A percentile compares a stretch with the other conserved stretches of the same genome.
Conservation (phyloP, 345 rosid genomes). For the Aquilaria malaccensis region DNA sequence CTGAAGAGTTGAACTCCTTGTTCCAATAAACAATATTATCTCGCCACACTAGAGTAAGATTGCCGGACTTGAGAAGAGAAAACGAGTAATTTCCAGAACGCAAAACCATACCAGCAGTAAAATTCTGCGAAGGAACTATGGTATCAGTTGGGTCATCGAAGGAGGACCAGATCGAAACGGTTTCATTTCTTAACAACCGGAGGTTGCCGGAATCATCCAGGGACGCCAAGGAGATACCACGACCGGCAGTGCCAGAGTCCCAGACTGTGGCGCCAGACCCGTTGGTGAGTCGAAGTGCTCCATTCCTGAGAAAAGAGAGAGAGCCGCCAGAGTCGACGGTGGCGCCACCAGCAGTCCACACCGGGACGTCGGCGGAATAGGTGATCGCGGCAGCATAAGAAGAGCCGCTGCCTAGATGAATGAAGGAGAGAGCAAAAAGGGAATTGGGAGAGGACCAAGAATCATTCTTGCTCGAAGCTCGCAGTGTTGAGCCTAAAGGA, state of each 20-base stretch:
- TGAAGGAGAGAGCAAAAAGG: slow-evolving; percentile 40
- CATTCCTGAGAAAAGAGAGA: slow-evolving; percentile 34
- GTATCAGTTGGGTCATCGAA: slow-evolving; percentile 52
- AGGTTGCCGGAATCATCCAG: slow-evolving; percentile 55
- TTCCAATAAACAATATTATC: slow-evolving; percentile 37
- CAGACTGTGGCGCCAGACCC: slow-evolving; percentile 54
- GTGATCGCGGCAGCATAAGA: slow-evolving; percentile 32
- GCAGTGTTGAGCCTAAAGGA: slow-evolving; percentile 35
- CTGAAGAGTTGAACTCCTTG: slow-evolving; percentile 46
- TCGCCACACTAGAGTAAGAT: slow-evolving; percentile 56
- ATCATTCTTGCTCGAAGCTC: slow-evolving; percentile 29
- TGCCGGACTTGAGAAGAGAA: slow-evolving; percentile 30
- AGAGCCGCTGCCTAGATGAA: slow-evolving; percentile 22
- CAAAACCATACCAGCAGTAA: slow-evolving; percentile 27
- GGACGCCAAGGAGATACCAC: slow-evolving; percentile 40
- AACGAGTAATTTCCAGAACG: slow-evolving; percentile 53
- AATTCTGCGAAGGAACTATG: slow-evolving; percentile 48
- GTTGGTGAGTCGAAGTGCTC: slow-evolving; percentile 46
- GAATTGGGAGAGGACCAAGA: slow-evolving; percentile 36
- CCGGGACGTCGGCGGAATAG: slow-evolving; percentile 30
- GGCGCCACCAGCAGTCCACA: slow-evolving; percentile 47
- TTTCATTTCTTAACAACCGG: slow-evolving; percentile 26
- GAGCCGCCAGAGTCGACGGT: slow-evolving; percentile 45
- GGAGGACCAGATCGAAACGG: slow-evolving; percentile 47
- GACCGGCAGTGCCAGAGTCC: slow-evolving; percentile 43